Evolutionary conservation across 768 basidiomycete genomes (phyloP), one percentile per base, ranked within the genome.

Genomic region (Solioccasus polychromus): DNA sequence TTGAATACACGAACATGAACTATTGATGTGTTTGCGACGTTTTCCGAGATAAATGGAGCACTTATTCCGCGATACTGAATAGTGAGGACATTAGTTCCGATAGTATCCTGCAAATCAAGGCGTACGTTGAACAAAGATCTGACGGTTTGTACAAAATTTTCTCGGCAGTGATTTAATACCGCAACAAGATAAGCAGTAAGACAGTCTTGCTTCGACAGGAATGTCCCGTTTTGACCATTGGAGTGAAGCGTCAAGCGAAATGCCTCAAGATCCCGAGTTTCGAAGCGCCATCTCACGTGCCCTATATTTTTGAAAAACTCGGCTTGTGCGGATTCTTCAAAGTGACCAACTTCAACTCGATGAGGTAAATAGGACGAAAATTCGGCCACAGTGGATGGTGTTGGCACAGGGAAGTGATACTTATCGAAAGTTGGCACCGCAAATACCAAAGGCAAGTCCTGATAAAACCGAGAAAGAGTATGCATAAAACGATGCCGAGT

Each of bases 171-270:
- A 25, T 64, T 62, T 14, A 67, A 37, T 8, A 53, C 44, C 4
- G 51, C 29, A 17, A 60, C 49, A 15, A 67, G 22, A 37, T 58
- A 63, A 12, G 65, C 62, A 1, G 53, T 56, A 37, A 69, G 50
- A 45, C 61, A 65, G 39, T 68, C 66, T 5, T 67, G 59, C 11
- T 42, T 42, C 3, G 63, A 58, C 9, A 56, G 23, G 17, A 20
- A 25, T n/a, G n/a, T n/a, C n/a, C n/a, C n/a, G n/a, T n/a, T n/a
- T n/a, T 25, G 19, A 14, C 18, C 14, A 6, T 19, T 5, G 2
- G 15, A 11, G 3, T 26, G 31, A 22, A 61, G 46, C 31, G 24
- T 28, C 5, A 39, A 47, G 30, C 47, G 39, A 40, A 57, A 50
- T 7, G 10, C 32, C 7, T 22, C 22, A 14, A 60, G 38, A 11